A percentile compares a stretch with the other conserved stretches of the same genome.
Evolutionary conservation across 129 eudicot genomes (phyloP).

Genomic region (Artemisia annua): DNA sequence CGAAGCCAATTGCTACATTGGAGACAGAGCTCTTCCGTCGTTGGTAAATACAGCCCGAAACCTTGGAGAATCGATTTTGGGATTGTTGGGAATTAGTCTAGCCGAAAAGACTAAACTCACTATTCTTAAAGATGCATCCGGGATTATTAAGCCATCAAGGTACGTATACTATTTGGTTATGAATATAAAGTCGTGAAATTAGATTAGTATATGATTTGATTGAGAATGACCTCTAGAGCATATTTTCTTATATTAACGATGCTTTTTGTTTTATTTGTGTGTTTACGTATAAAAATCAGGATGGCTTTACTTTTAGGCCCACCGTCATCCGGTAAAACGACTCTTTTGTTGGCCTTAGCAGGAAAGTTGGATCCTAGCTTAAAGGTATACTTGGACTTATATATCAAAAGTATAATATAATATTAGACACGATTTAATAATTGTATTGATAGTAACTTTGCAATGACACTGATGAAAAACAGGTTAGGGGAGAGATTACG

Average conservation of each 20-base stretch:
- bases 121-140: slow-evolving; percentile 80
- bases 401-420: background rate
- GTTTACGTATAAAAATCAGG: slow-evolving; percentile 35
- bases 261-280: slow-evolving; percentile 18
- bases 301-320: slow-evolving; percentile 95
- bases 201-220: background rate
- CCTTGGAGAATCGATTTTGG: slow-evolving; percentile 48
- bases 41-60: slow-evolving; percentile 68
- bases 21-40: slow-evolving; percentile 91
- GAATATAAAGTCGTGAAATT: too few species aligned
- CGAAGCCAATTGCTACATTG: slow-evolving; percentile 81
- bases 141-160: slow-evolving; percentile 92
- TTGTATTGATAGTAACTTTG: background rate
- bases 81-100: slow-evolving; percentile 50
- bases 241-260: slow-evolving; percentile 10
- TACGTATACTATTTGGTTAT: slow-evolving; percentile 16
- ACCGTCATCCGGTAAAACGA: slow-evolving; percentile 99
- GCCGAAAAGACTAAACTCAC: slow-evolving; percentile 80
- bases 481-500: slow-evolving; percentile 77
- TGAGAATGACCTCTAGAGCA: slow-evolving; percentile 18
- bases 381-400: slow-evolving; percentile 37
- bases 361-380: slow-evolving; percentile 79
- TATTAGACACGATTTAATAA: too few species aligned
- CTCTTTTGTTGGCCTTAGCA: slow-evolving; percentile 91
- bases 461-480: background rate